phyloP scores from a whole-genome alignment of 768 basidiomycete genomes.

The Lactarius trivialis region DNA sequence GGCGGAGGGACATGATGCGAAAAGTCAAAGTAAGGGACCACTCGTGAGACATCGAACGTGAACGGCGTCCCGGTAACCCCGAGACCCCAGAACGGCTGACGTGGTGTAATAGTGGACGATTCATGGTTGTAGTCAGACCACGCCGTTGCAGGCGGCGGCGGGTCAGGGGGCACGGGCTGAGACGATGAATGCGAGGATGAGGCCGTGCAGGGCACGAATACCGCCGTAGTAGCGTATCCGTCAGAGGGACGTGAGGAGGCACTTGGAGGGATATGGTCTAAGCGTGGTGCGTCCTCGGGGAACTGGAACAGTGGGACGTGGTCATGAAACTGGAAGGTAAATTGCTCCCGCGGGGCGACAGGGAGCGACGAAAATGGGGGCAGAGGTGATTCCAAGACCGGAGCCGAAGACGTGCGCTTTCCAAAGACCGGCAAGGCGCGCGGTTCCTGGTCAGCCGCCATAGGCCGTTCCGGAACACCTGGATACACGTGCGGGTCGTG shows the following conservation, averaged over 20 bases:
- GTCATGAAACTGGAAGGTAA: background rate
- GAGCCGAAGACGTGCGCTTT: background rate
- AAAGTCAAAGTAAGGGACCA: background rate
- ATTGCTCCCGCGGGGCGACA: background rate
- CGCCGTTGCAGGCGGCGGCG: background rate
- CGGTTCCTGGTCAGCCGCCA: background rate
- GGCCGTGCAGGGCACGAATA: background rate
- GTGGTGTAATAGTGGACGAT: background rate
- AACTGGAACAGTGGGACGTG: background rate
- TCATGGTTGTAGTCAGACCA: background rate
- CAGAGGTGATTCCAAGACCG: background rate
- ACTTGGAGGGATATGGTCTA: background rate
- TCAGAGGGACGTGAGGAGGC: background rate
- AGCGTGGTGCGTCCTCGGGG: background rate
- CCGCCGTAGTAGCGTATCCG: background rate
- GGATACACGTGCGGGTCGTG: background rate
- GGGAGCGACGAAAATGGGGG: background rate
- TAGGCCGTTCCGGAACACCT: background rate
- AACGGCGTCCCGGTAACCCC: background rate
- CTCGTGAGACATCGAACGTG: background rate
- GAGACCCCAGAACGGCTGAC: background rate
- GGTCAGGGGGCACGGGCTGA: background rate
- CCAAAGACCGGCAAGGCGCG: no score
- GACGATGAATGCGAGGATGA: background rate
- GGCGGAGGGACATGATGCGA: background rate